phyloP scores from a whole-genome alignment of 1,139 yeast species.

The Protomyces macrosporus region DNA sequence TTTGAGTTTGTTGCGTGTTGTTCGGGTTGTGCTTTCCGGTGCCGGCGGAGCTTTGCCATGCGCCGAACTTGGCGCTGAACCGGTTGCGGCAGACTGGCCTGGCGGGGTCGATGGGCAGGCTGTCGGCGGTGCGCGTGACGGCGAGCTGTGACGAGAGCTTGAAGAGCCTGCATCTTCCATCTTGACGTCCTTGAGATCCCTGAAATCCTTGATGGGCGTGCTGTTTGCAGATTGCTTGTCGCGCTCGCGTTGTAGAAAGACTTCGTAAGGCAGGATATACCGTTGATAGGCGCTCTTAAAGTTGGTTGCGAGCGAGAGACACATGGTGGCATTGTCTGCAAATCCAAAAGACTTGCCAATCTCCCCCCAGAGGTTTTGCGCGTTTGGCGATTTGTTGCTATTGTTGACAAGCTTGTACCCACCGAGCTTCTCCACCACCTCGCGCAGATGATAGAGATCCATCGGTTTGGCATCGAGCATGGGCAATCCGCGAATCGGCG shows the following conservation, averaged over 20 bases:
- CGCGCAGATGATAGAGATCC: constrained; percentile 40
- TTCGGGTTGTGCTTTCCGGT: constrained; percentile 10
- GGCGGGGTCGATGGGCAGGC: not conserved
- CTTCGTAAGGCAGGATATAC: constrained; percentile 40
- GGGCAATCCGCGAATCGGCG: constrained; percentile 37
- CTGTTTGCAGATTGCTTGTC: constrained; percentile 17
- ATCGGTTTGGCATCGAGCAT: constrained; percentile 41
- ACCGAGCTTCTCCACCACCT: constrained; percentile 40
- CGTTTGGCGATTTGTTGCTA: constrained; percentile 12
- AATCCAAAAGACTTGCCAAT: constrained; percentile 71
- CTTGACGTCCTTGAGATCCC: not conserved
- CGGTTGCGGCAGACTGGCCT: not conserved
- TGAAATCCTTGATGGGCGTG: not conserved
- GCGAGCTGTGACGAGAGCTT: not conserved
- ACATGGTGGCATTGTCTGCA: constrained; percentile 62
- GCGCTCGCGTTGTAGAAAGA: constrained; percentile 34
- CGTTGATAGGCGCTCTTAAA: constrained; percentile 50
- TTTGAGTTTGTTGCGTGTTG: not conserved
- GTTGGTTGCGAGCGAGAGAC: constrained; percentile 54
- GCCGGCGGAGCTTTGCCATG: not conserved
- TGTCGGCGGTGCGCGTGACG: not conserved
- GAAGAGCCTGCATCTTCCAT: not conserved
- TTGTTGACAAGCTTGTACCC: constrained; percentile 38
- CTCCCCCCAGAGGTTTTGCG: constrained; percentile 43
- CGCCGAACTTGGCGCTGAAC: not conserved